A percentile compares a stretch with the other conserved stretches of the same genome.
These are phyloP conservation scores for Fusarium dimerum DNA, from an alignment of 2,329 filamentous ascomycete genomes.

Conservation along the genomic window DNA sequence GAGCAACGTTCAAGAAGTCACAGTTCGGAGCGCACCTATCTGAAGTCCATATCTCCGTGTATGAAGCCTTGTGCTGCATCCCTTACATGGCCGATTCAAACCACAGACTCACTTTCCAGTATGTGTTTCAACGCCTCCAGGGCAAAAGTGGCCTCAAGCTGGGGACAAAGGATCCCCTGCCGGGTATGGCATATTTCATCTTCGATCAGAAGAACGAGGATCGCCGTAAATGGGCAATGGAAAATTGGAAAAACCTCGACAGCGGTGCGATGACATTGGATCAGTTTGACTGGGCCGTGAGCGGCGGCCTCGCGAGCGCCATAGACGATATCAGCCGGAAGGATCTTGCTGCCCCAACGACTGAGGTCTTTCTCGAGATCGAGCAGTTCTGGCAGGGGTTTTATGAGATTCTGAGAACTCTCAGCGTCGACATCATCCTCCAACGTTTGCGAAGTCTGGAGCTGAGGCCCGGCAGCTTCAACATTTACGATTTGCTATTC, in stretches of 20 bases:
- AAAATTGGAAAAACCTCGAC: constrained; percentile 50
- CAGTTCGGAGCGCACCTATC: constrained; percentile 50
- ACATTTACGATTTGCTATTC: constrained; percentile 64
- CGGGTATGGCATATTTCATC: constrained; percentile 81
- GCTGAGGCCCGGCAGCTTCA: constrained; percentile 59
- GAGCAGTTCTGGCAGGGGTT: constrained; percentile 80
- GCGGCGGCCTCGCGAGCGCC: constrained; percentile 68
- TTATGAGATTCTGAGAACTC: constrained; percentile 68
- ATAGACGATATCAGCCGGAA: constrained; percentile 61
- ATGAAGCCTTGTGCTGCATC: constrained; percentile 85
- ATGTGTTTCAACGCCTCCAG: constrained; percentile 74
- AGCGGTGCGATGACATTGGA: constrained; percentile 62
- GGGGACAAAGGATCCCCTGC: constrained; percentile 69
- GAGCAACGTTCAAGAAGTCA: constrained; percentile 48
- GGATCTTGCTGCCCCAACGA: constrained; percentile 37
- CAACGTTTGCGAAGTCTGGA: constrained; percentile 80
- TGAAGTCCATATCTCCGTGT: constrained; percentile 75
- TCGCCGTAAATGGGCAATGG: constrained; percentile 40
- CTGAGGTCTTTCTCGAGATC: constrained; percentile 49
- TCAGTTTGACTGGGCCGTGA: constrained; percentile 87
- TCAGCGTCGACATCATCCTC: constrained; percentile 74
- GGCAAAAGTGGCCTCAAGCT: constrained; percentile 78
- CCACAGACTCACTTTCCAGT: constrained; percentile 67
- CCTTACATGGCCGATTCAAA: constrained; percentile 66
- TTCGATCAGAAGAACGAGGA: constrained; percentile 66